Conservation (phyloP, 345 rosid genomes). For the Arabis alpina region DNA sequence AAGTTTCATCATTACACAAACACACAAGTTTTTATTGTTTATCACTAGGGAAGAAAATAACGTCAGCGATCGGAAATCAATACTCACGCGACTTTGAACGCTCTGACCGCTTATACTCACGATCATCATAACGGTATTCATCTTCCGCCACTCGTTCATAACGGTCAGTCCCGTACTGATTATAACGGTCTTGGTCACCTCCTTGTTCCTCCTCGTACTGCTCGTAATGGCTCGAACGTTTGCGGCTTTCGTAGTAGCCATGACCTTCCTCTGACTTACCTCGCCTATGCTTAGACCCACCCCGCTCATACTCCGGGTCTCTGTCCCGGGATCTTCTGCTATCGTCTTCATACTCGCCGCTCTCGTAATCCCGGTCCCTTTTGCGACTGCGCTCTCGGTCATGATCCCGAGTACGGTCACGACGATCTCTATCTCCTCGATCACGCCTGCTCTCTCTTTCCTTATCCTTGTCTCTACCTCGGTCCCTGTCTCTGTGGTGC, state of each 20-base stretch:
- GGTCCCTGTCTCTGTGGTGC: slow-evolving; percentile 79
- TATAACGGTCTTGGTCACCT: slow-evolving; percentile 64
- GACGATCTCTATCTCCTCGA: slow-evolving; percentile 48
- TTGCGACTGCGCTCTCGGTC: slow-evolving; percentile 48
- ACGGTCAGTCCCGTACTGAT: slow-evolving; percentile 57
- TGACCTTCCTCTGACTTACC: slow-evolving; percentile 59
- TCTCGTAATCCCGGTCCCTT: slow-evolving; percentile 59
- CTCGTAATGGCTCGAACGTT: slow-evolving; percentile 52
- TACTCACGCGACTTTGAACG: slow-evolving; percentile 42
- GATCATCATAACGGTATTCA: slow-evolving; percentile 61
- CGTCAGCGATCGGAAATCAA: slow-evolving; percentile 33
- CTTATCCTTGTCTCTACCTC: slow-evolving; percentile 66
- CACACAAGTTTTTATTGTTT: slow-evolving; percentile 20
- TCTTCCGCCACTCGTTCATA: slow-evolving; percentile 69
- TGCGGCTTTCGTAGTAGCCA: slow-evolving; percentile 53
- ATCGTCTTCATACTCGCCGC: slow-evolving; percentile 54
- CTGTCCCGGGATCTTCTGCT: slow-evolving; percentile 66
- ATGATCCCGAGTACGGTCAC: slow-evolving; percentile 59
- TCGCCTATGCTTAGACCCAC: slow-evolving; percentile 62
- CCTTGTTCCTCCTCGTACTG: slow-evolving; percentile 57
- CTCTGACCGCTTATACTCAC: slow-evolving; percentile 44
- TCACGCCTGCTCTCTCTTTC: slow-evolving; percentile 63
- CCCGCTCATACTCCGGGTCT: slow-evolving; percentile 63
- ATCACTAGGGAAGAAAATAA: slow-evolving; percentile 7
- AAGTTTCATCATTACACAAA: slow-evolving; percentile 16